A percentile compares a stretch with the other conserved stretches of the same genome.
phyloP scores from a whole-genome alignment of 768 basidiomycete genomes.

The Tylopilus sp. region DNA sequence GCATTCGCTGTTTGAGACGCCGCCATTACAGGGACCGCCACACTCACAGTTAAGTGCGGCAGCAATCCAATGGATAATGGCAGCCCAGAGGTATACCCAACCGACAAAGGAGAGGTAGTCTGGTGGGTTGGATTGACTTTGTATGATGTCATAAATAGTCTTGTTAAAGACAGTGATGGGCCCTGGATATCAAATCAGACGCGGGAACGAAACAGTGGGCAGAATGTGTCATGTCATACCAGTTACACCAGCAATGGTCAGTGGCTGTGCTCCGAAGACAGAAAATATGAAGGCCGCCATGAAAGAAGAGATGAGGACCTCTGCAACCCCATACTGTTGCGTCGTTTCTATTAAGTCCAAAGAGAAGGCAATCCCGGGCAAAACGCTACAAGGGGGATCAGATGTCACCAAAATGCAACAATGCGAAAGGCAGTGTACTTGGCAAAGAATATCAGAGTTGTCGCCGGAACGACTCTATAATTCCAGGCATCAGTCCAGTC shows the following conservation, averaged over 20 bases:
- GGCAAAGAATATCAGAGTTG: conserved; percentile 80
- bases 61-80: conserved; percentile 80
- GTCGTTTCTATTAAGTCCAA: conserved; percentile 91
- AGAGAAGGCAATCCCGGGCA: conserved; percentile 90
- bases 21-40: background rate
- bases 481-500: conserved; percentile 95
- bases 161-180: conserved; percentile 94
- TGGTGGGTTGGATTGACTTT: conserved; percentile 54
- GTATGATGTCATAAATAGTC: conserved; percentile 77
- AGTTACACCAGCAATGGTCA: conserved; percentile 90
- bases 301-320: conserved; percentile 80
- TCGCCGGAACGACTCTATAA: conserved; percentile 85
- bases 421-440: conserved; percentile 49
- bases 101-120: conserved; percentile 84
- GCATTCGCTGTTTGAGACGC: background rate
- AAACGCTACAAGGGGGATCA: conserved; percentile 45
- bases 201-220: no score
- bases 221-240: conserved; percentile 50
- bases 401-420: background rate
- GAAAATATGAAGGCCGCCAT: conserved; percentile 90
- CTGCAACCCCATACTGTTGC: conserved; percentile 83
- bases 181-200: conserved; percentile 38
- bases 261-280: conserved; percentile 83
- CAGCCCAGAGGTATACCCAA: conserved; percentile 92
- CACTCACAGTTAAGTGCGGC: conserved; percentile 70